Evolutionary conservation across 1,284 basidiomycete genomes (phyloP).

Genomic region (Caloboletus firmus): DNA sequence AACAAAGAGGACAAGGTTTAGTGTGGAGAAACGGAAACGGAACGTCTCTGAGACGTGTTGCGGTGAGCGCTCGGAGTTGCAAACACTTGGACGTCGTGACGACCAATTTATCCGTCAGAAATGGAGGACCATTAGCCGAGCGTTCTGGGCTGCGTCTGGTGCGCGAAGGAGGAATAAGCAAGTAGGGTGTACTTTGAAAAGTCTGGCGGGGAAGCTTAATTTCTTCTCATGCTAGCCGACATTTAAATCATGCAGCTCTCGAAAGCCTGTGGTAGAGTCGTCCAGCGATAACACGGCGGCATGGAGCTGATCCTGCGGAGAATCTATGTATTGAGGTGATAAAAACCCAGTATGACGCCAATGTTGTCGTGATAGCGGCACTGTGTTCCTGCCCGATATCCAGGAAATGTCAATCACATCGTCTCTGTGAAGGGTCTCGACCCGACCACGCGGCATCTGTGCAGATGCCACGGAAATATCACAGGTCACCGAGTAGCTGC

Average conservation of each 20-base stretch:
- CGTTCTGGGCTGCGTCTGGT: neutral
- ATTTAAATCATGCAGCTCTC: neutral
- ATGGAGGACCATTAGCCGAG: neutral
- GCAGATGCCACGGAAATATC: no score
- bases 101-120: neutral
- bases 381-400: no score
- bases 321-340: no score
- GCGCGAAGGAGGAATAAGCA: neutral
- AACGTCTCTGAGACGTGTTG: neutral
- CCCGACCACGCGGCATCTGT: no score
- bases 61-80: neutral
- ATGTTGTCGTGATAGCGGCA: no score
- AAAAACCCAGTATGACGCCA: no score
- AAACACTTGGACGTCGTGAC: neutral
- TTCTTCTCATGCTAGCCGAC: neutral
- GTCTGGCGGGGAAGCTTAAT: neutral
- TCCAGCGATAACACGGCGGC: no score
- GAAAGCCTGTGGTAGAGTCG: no score
- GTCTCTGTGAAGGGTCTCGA: no score
- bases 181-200: neutral
- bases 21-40: neutral
- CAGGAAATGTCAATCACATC: no score
- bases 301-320: no score
- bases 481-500: no score
- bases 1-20: neutral